These are phyloP conservation scores for Zopfia rhizophila DNA, from an alignment of 2,329 filamentous ascomycete genomes.

Conservation along the genomic window DNA sequence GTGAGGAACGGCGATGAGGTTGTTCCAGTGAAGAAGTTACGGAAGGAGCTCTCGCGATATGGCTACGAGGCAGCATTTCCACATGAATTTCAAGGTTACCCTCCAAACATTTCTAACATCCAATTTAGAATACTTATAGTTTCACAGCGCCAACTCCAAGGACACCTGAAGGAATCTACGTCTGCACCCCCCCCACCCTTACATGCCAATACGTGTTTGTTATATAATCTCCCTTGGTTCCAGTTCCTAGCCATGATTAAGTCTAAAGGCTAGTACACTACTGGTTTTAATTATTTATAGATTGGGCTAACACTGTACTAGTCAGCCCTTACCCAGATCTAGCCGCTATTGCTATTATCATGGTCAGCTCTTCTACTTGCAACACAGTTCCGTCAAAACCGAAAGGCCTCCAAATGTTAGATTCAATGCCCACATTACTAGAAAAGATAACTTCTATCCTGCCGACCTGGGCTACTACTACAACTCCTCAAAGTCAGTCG, in stretches of 20 bases:
- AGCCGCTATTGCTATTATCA: constrained; percentile 8
- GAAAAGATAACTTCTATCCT: constrained; percentile 4
- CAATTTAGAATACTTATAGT: constrained; percentile 7
- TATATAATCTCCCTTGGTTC: constrained; percentile 14
- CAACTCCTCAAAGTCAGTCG: constrained; percentile 6
- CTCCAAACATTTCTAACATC: constrained; percentile 1
- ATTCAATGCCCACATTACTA: constrained; percentile 5
- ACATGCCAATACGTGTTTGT: background rate
- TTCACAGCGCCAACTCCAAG: constrained; percentile 11
- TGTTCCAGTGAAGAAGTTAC: constrained; percentile 27
- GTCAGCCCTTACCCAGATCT: constrained; percentile 11
- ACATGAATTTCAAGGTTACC: constrained; percentile 7
- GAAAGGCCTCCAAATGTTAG: constrained; percentile 2
- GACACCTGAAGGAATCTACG: constrained; percentile 8
- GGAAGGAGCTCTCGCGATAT: constrained; percentile 26
- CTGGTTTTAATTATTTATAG: constrained; percentile 3
- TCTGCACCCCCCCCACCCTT: constrained; percentile 7
- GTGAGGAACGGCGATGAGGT: constrained; percentile 19
- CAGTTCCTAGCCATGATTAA: constrained; percentile 7
- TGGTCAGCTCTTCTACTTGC: constrained; percentile 6
- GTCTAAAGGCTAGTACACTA: constrained; percentile 8
- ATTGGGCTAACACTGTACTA: constrained; percentile 11
- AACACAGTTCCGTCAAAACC: constrained; percentile 4
- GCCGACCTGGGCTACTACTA: constrained; percentile 5
- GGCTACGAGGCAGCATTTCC: constrained; percentile 12